Percentiles rank a stretch among this genome's conserved stretches.
Conservation (phyloP, 768 basidiomycete species). For the Sarcomyxa edulis region DNA sequence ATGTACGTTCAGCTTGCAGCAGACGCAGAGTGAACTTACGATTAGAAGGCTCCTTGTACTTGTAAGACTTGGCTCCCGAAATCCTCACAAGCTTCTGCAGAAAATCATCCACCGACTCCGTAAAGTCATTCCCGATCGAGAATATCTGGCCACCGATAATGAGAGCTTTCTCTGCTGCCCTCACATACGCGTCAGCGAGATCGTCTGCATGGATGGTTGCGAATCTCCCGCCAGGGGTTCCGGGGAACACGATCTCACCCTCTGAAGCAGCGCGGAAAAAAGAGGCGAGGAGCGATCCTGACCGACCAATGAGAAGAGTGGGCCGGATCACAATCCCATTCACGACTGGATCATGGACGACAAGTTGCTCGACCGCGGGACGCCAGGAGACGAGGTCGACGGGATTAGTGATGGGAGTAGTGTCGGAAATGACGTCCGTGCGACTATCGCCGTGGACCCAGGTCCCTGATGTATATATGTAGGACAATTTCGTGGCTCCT, state of each 20-base stretch:
- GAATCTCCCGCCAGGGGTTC: constrained; percentile 27
- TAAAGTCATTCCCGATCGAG: constrained; percentile 31
- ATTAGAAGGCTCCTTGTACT: constrained; percentile 25
- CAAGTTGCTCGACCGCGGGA: constrained; percentile 24
- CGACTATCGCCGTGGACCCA: constrained; percentile 39
- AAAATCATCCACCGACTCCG: constrained; percentile 35
- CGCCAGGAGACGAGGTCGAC: constrained; percentile 26
- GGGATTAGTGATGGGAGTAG: constrained; percentile 22
- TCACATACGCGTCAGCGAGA: constrained; percentile 36
- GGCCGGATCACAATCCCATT: constrained; percentile 43
- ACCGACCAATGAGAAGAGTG: constrained; percentile 35
- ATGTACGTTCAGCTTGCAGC: too few relatives aligned
- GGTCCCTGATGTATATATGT: constrained; percentile 39
- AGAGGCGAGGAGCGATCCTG: constrained; percentile 27
- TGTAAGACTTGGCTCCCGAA: constrained; percentile 30
- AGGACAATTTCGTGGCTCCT: constrained; percentile 31
- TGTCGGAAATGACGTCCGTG: constrained; percentile 24
- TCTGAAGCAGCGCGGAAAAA: constrained; percentile 25
- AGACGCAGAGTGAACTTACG: too few relatives aligned
- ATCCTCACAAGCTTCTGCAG: constrained; percentile 30
- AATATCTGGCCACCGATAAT: constrained; percentile 33
- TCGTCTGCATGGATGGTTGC: constrained; percentile 37
- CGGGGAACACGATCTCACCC: constrained; percentile 26
- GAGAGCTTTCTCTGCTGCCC: constrained; percentile 31
- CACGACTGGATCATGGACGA: constrained; percentile 21